A percentile compares a stretch with the other conserved stretches of the same genome.
phyloP scores from a whole-genome alignment of 2,329 filamentous ascomycete species.

The Colletotrichum endophyticum region DNA sequence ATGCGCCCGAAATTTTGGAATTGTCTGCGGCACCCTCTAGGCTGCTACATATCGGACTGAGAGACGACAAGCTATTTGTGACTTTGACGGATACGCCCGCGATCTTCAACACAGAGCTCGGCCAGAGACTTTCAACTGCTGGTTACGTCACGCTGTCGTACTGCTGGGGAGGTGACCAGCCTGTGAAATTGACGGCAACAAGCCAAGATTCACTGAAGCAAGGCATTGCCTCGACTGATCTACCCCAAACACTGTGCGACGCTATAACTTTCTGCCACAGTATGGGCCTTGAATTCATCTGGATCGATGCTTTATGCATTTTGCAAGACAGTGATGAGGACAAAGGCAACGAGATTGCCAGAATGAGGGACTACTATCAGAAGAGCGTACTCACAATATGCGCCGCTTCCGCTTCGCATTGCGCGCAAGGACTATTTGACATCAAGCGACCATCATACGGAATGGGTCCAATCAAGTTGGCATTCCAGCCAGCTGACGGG shows the following conservation, averaged over 20 bases:
- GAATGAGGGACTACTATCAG: background rate
- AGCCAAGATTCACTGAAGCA: background rate
- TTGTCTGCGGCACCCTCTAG: background rate
- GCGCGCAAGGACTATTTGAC: background rate
- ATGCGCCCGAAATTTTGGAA: background rate
- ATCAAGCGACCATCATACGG: background rate
- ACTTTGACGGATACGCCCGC: background rate
- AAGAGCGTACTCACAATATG: background rate
- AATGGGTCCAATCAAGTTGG: background rate
- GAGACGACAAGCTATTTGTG: background rate
- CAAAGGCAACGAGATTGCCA: background rate
- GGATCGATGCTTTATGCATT: background rate
- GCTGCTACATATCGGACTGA: background rate
- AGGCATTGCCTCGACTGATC: background rate
- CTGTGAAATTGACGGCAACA: background rate
- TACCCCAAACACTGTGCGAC: background rate
- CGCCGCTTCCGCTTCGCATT: background rate
- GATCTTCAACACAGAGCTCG: background rate
- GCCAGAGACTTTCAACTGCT: background rate
- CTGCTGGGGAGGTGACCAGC: background rate
- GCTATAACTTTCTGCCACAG: background rate
- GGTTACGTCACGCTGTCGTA: background rate
- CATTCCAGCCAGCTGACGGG: background rate
- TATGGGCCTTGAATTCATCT: background rate
- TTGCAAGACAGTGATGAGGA: background rate